phyloP scores from a whole-genome alignment of 78 protist species.

The Protostelium mycophagum region DNA sequence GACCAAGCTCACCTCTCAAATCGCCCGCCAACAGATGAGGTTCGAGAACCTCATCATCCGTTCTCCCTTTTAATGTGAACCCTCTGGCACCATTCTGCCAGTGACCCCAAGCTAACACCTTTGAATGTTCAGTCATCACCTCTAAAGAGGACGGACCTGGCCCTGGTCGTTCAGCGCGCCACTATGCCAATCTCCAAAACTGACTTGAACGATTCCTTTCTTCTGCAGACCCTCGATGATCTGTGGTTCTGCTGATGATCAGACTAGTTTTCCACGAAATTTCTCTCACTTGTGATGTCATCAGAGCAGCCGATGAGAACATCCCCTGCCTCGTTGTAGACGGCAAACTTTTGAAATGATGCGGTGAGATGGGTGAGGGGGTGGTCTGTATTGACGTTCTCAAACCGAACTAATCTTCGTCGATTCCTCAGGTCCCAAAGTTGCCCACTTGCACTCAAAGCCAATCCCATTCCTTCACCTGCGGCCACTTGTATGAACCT shows the following conservation, averaged over 20 bases:
- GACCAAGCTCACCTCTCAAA: neutral
- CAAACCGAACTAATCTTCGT: neutral
- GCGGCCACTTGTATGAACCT: neutral
- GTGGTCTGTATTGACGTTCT: neutral
- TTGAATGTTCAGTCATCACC: too few relatives aligned
- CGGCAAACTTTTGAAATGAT: neutral
- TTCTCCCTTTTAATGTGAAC: neutral
- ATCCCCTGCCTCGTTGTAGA: neutral
- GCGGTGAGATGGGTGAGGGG: conserved; percentile 1
- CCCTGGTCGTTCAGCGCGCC: neutral
- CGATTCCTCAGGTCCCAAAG: neutral
- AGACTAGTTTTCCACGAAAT: neutral
- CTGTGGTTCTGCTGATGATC: neutral
- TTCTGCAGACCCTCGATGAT: neutral
- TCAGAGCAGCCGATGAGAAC: neutral
- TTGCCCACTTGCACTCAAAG: neutral
- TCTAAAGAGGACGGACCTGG: too few relatives aligned
- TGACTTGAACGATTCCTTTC: neutral
- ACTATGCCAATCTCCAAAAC: neutral
- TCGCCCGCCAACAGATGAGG: neutral
- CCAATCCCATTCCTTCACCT: neutral
- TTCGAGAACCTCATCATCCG: neutral
- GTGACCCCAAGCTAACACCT: neutral
- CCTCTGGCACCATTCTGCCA: neutral
- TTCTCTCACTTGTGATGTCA: neutral